These are phyloP conservation scores for Tagetes erecta DNA, from an alignment of 129 eudicot genomes.

Conservation along the genomic window DNA sequence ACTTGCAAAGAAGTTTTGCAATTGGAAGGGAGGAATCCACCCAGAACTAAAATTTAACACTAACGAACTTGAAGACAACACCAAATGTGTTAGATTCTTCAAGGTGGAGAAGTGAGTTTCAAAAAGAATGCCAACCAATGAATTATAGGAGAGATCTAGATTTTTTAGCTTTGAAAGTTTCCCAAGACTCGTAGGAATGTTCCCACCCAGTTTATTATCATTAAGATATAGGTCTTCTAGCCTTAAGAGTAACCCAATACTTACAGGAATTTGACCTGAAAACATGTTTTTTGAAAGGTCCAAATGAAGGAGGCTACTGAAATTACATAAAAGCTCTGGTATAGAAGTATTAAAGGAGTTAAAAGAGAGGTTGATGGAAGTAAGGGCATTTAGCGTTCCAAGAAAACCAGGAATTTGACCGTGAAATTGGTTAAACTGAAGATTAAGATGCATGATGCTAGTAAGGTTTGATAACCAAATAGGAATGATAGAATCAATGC, in stretches of 20 bases:
- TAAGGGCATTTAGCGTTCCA: not conserved
- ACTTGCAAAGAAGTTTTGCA: not conserved
- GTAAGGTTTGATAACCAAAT: slow-evolving; percentile 1
- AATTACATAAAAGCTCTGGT: not conserved
- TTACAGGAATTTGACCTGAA: not conserved
- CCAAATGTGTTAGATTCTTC: not conserved
- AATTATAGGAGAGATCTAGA: not conserved
- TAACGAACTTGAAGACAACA: not conserved
- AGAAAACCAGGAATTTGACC: not conserved
- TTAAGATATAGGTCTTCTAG: not conserved
- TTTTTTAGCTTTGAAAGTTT: slow-evolving; percentile 3
- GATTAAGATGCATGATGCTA: not conserved
- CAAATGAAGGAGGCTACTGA: not conserved
- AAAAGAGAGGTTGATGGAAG: not conserved
- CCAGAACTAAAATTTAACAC: not conserved
- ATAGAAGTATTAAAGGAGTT: not conserved
- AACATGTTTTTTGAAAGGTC: not conserved
- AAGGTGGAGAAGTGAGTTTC: slow-evolving; percentile 15
- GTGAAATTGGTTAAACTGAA: not conserved
- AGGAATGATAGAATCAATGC: not conserved
- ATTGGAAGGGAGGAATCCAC: slow-evolving; percentile 30
- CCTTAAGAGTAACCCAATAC: not conserved
- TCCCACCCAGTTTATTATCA: not conserved
- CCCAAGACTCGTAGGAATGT: not conserved
- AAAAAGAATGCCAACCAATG: not conserved